A percentile compares a stretch with the other conserved stretches of the same genome.
Conservation (phyloP, 106 monocot genomes). For the Apostasia shenzhenica region DNA sequence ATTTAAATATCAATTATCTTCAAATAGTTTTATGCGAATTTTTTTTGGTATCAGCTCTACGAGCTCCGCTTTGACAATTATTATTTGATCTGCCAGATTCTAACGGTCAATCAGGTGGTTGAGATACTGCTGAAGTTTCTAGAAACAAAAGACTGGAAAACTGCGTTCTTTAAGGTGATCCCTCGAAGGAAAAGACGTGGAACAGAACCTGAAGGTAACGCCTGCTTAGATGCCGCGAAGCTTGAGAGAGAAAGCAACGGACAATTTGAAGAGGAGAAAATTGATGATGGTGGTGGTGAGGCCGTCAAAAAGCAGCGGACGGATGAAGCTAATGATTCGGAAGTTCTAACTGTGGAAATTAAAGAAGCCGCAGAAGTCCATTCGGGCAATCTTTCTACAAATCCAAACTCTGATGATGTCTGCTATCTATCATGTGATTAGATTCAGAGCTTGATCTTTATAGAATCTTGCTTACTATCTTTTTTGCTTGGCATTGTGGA, state of each 20-base stretch:
- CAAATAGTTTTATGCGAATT: neutral
- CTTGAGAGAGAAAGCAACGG: slow-evolving; percentile 6
- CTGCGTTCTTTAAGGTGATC: slow-evolving; percentile 93
- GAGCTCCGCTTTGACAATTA: neutral
- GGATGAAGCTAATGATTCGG: slow-evolving; percentile 12
- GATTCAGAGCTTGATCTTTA: too few relatives aligned
- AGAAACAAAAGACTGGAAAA: slow-evolving; percentile 89
- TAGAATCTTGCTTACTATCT: too few relatives aligned
- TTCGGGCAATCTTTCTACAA: too few relatives aligned
- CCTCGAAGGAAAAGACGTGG: slow-evolving; percentile 78
- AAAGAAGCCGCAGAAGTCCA: too few relatives aligned
- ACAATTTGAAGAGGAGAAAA: slow-evolving; percentile 7
- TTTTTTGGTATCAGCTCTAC: neutral
- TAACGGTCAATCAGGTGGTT: slow-evolving; percentile 96
- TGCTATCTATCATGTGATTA: too few relatives aligned
- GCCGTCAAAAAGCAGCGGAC: slow-evolving; percentile 31
- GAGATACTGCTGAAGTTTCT: slow-evolving; percentile 89
- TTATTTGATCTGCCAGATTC: slow-evolving; percentile 40
- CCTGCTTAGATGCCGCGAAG: slow-evolving; percentile 7
- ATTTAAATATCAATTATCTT: neutral
- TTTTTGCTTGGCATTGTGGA: too few relatives aligned
- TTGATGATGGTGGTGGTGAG: slow-evolving; percentile 1
- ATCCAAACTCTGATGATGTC: too few relatives aligned
- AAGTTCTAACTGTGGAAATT: too few relatives aligned
- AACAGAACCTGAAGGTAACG: slow-evolving; percentile 19